phyloP scores from a whole-genome alignment of 441 rosid species.

The Erodium texanum region DNA sequence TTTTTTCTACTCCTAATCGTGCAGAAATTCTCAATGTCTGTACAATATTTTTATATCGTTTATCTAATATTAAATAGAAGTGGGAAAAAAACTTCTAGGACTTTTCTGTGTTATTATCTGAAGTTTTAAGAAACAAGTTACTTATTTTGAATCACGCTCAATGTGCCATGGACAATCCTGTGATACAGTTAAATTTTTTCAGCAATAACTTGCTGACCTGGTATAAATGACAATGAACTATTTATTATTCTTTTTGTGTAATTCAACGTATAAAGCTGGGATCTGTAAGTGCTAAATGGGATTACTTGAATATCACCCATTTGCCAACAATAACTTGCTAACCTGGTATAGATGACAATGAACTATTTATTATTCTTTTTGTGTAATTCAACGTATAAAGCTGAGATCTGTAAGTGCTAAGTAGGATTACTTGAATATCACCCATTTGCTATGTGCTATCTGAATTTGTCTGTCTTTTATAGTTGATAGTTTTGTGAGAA shows the following conservation, averaged over 20 bases:
- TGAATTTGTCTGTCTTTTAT: background rate
- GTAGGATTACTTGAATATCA: slow-evolving; percentile 1
- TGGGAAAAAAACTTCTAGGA: no score
- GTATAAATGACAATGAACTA: background rate
- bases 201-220: background rate
- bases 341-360: background rate
- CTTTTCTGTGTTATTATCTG: no score
- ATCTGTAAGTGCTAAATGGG: background rate
- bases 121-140: no score
- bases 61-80: no score
- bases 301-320: slow-evolving; percentile 2
- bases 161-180: no score
- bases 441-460: background rate
- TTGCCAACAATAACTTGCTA: background rate
- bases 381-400: background rate
- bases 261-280: background rate
- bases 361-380: background rate
- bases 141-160: no score
- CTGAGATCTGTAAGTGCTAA: background rate
- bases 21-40: no score
- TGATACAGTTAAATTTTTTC: background rate
- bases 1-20: no score
- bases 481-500: background rate
- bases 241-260: background rate
- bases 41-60: no score